phyloP scores from a whole-genome alignment of 768 basidiomycete species.

The Leccinum imitatum region DNA sequence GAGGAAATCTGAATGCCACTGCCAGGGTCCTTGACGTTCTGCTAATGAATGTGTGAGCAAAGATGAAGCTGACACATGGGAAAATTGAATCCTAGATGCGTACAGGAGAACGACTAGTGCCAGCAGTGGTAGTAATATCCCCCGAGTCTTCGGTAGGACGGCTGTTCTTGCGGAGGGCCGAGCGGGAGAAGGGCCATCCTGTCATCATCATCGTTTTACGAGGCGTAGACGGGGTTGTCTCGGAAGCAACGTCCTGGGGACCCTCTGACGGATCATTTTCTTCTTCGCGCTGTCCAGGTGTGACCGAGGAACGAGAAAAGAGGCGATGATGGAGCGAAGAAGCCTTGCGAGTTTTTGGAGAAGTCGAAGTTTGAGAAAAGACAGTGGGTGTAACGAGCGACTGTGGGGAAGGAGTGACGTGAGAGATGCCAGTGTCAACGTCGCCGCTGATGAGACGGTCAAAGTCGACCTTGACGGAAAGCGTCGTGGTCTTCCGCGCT shows the following conservation, averaged over 20 bases:
- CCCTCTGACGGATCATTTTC: conserved; percentile 6
- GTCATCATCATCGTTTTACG: conserved; percentile 27
- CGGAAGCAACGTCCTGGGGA: conserved; percentile 11
- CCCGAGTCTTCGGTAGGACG: conserved; percentile 12
- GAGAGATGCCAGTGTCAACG: conserved; percentile 20
- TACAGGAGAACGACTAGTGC: conserved; percentile 14
- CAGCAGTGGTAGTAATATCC: not conserved
- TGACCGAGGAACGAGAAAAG: conserved; percentile 27
- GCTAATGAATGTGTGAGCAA: conserved; percentile 6
- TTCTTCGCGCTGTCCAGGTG: conserved; percentile 7
- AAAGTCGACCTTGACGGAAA: conserved; percentile 31
- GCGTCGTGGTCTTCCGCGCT: conserved; percentile 24
- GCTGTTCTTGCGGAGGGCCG: conserved; percentile 19
- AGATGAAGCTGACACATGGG: not conserved
- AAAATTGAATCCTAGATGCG: not conserved
- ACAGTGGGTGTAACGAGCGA: conserved; percentile 25
- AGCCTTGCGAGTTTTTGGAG: conserved; percentile 16
- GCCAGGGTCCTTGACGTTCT: conserved; percentile 11
- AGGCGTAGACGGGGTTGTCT: conserved; percentile 11
- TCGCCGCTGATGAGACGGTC: conserved; percentile 32
- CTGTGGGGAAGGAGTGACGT: conserved; percentile 10
- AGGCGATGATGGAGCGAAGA: conserved; percentile 31
- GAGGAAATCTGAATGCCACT: not conserved
- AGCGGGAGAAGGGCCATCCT: conserved; percentile 31
- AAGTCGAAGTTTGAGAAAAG: conserved; percentile 16